Conservation (phyloP, 116 monocot genomes). For the Cymodocea nodosa region DNA sequence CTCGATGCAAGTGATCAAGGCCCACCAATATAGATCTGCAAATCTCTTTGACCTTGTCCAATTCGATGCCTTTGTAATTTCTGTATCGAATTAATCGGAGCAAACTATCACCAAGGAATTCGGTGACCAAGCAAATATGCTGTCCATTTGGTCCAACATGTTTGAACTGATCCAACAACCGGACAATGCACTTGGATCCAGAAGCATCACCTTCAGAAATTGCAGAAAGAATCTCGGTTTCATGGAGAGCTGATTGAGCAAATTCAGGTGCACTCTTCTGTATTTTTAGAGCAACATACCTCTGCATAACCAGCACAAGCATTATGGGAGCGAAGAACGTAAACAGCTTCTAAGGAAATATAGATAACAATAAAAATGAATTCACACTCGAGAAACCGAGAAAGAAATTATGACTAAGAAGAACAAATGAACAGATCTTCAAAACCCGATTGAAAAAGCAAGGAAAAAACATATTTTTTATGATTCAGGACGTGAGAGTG, state of each 20-base stretch:
- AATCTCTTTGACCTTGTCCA: slow-evolving; percentile 23
- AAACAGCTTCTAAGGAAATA: no score
- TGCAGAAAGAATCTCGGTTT: slow-evolving; percentile 27
- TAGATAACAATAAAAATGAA: no score
- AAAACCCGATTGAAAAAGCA: no score
- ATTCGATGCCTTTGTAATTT: slow-evolving; percentile 27
- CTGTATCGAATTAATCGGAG: slow-evolving; percentile 26
- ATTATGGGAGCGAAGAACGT: no score
- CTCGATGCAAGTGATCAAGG: slow-evolving; percentile 34
- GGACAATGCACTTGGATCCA: slow-evolving; percentile 30
- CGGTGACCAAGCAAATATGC: slow-evolving; percentile 34
- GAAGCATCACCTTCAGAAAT: slow-evolving; percentile 30
- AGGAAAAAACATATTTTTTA: no score
- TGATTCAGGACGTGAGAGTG: no score
- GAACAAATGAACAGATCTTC: no score
- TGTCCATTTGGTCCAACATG: slow-evolving; percentile 42
- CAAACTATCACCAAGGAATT: slow-evolving; percentile 39
- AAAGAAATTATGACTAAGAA: no score
- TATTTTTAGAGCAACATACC: slow-evolving; percentile 38
- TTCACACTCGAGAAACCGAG: no score
- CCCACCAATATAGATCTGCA: slow-evolving; percentile 31
- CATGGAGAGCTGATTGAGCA: slow-evolving; percentile 33
- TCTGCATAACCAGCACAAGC: slow-evolving; percentile 12
- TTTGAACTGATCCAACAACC: slow-evolving; percentile 31
- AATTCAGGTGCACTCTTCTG: slow-evolving; percentile 43